Evolutionary conservation across 2,329 filamentous ascomycete genomes (phyloP), one percentile per base, ranked within the genome.

Genomic region (Amylocarpus encephaloides): DNA sequence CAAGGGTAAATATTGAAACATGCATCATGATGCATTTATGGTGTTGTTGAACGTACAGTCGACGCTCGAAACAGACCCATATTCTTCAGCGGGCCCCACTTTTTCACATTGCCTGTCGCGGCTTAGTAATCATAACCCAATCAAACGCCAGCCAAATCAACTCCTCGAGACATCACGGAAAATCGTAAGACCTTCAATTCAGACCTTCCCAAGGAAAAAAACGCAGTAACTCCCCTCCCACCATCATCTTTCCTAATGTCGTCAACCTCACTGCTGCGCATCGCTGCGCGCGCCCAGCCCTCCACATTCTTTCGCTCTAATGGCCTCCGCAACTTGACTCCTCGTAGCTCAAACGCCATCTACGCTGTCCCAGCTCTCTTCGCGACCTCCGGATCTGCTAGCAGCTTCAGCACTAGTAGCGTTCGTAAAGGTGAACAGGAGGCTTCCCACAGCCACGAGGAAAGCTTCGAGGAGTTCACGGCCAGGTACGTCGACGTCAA

Each of bases 401-500:
- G 67, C 67, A 73, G 67, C 73, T 85, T 85, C 75, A 85, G 78
- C 77, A 85, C 81, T 67, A 77, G 75, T 56, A 57, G 56, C 53
- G 49, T 56, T 40, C 73, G 73, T 58, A 76, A 80, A 64, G 77
- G 77, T 63, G 77, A 76, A 64, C 72, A 72, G 61, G 73, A 73
- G 59, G 74, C 67, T 48, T 74, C 78, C 58, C 72, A 94, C 73
- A 52, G 42, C 73, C 81, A 85, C 68, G 93, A 98, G 73, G 93
- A 98, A 83, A 95, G 87, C 66, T 98, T 95, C 66, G 93, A 98
- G 79, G 91, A 97, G 78, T 98, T 98, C 75, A 90, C 88, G 73
- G 86, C 90, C 66, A 91, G 93, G 93, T 98, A 88, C 73, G 60
- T 54, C 33, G 44, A 33, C 11, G 9, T 42, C 59, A 61, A 64